Evolutionary conservation across 1,284 basidiomycete species (phyloP), one percentile per base, ranked within the genome.

Genomic region (Gastroboletus turbinatus): DNA sequence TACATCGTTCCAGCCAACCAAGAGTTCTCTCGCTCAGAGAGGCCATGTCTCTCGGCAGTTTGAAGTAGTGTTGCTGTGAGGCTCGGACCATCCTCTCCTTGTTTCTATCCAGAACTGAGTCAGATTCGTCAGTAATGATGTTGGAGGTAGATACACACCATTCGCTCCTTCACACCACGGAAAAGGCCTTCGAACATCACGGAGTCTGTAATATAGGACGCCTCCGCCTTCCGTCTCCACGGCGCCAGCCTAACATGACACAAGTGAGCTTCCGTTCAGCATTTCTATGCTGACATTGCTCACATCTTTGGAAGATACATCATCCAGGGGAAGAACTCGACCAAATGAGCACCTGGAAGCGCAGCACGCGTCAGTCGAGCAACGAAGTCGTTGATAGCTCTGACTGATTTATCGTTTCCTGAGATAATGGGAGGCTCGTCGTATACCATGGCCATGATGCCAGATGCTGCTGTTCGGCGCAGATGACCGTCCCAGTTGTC

Each of bases 281-380:
- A 6, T n/a, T 33, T 17, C 16, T 8, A 29, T 8, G 10, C 16
- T 32, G 5, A 32, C 7, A 11, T 8, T 19, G 9, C 50, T 50
- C 17, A 50, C 57, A 48, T 50, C 16, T 23, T 35, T 1, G 56
- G 56, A 6, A 58, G 23, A 30, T 58, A 47, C 56, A 58, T 53
- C 56, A 59, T 58, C 56, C 49, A 58, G 6, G 56, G 56, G 23
- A 58, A 58, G 32, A 58, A 58, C 43, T 58, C 56, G 16, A 58
- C 56, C 36, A 53, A 23, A 29, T 58, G 46, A 30, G 57, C 46
- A 21, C 57, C 57, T 21, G 56, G 57, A 21, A 58, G 35, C 4
- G 56, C 43, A 7, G 57, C 50, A 14, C 50, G 50, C 13, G 50
- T 53, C 5, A 58, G 25, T 2, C 50, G 36, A 10, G 17, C 36